Conservation (phyloP, 1,139 yeast species). For the Saccharomyces hybrid region DNA sequence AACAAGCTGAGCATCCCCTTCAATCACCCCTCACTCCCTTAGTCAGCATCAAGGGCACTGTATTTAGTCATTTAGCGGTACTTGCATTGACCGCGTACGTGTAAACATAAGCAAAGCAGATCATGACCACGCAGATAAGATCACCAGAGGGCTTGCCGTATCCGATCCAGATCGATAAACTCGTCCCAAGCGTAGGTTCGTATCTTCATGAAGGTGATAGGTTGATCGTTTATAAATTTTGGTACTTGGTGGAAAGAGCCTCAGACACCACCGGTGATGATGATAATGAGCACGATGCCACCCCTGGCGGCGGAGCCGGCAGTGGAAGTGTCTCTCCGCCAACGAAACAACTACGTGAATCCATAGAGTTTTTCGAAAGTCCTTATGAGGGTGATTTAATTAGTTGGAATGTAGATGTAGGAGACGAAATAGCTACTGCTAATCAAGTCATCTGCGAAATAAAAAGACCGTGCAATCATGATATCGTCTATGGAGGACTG, state of each 20-base stretch:
- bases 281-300: neutral
- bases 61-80: neutral
- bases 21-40: neutral
- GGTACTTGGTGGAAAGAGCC: slow-evolving; percentile 31
- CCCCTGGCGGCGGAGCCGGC: neutral
- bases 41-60: neutral
- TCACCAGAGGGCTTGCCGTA: slow-evolving; percentile 31
- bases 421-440: slow-evolving; percentile 52
- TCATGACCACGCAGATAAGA: slow-evolving; percentile 29
- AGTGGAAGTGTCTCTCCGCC: neutral
- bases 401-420: slow-evolving; percentile 43
- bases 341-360: slow-evolving; percentile 24
- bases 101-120: neutral
- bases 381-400: slow-evolving; percentile 71
- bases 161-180: slow-evolving; percentile 30
- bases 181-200: slow-evolving; percentile 25
- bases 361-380: slow-evolving; percentile 49
- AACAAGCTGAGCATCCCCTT: neutral
- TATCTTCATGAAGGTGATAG: slow-evolving; percentile 27
- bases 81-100: neutral
- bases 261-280: slow-evolving; percentile 3
- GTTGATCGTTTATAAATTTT: slow-evolving; percentile 30
- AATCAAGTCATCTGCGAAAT: slow-evolving; percentile 48
- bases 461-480: slow-evolving; percentile 81
- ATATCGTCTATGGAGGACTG: slow-evolving; percentile 89